These are phyloP conservation scores for Calycina herbarum DNA, from an alignment of 2,329 filamentous ascomycete species.

Conservation along the genomic window DNA sequence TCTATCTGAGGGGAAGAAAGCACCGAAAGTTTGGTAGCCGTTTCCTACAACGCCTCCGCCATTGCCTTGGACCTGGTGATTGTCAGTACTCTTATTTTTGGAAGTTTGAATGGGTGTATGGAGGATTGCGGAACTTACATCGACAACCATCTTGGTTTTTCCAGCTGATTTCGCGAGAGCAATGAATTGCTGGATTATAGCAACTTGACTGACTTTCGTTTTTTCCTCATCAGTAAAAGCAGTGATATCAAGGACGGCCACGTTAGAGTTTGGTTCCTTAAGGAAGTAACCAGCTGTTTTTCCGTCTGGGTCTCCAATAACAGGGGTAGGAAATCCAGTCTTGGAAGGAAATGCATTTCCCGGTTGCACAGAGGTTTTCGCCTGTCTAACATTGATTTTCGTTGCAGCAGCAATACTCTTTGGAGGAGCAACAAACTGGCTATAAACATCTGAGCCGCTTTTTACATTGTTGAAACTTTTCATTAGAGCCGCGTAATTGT, in stretches of 20 bases:
- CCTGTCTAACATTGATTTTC: background rate
- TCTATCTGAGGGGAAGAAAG: slow-evolving; percentile 32
- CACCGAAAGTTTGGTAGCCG: slow-evolving; percentile 39
- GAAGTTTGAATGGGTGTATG: background rate
- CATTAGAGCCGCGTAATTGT: background rate
- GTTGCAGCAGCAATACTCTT: background rate
- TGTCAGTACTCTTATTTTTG: background rate
- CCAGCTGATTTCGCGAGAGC: slow-evolving; percentile 42
- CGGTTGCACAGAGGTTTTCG: background rate
- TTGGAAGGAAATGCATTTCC: background rate
- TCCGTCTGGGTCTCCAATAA: slow-evolving; percentile 13
- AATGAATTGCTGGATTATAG: background rate
- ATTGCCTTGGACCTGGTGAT: background rate
- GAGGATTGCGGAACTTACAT: slow-evolving; percentile 31
- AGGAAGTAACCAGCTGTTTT: slow-evolving; percentile 28
- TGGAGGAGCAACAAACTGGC: background rate
- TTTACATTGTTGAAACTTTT: background rate
- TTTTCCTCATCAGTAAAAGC: slow-evolving; percentile 30
- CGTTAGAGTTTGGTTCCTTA: slow-evolving; percentile 14
- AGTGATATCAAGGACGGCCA: slow-evolving; percentile 26
- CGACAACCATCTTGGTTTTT: slow-evolving; percentile 61
- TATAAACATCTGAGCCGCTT: background rate
- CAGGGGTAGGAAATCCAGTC: background rate
- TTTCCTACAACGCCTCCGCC: background rate
- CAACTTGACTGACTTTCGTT: slow-evolving; percentile 26